phyloP scores from a whole-genome alignment of 164 flowering plant species.

The Chloranthus sessilifolius region DNA sequence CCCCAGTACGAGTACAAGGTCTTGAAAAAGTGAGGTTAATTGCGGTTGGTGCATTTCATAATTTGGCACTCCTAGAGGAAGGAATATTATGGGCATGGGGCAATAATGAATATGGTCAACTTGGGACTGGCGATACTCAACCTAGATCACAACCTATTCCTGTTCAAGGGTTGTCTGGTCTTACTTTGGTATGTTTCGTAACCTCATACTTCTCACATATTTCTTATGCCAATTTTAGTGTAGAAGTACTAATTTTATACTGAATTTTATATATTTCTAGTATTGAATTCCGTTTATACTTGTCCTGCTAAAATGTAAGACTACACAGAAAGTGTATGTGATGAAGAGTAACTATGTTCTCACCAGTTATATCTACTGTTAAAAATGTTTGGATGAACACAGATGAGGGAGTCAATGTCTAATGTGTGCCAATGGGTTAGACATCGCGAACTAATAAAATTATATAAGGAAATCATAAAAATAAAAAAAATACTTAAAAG shows the following conservation, averaged over 20 bases:
- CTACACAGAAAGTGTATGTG: no score
- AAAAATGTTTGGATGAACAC: no score
- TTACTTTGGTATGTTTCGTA: slow-evolving; percentile 61
- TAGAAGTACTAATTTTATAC: not conserved
- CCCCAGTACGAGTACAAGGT: slow-evolving; percentile 96
- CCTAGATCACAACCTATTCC: slow-evolving; percentile 94
- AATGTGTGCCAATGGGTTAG: no score
- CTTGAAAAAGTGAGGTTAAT: slow-evolving; percentile 83
- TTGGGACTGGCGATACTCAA: slow-evolving; percentile 99
- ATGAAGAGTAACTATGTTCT: no score
- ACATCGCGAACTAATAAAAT: no score
- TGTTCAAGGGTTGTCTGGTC: slow-evolving; percentile 80
- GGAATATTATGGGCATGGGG: slow-evolving; percentile 98
- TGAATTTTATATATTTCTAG: no score
- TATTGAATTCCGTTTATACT: no score
- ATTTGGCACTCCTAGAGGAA: slow-evolving; percentile 86
- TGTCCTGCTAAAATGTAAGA: no score
- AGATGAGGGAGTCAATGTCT: no score
- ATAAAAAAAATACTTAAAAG: no score
- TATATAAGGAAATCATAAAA: no score
- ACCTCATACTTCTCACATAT: not conserved
- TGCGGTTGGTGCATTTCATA: slow-evolving; percentile 98
- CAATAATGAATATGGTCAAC: slow-evolving; percentile 98
- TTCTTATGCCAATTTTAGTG: not conserved
- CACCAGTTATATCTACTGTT: no score